Evolutionary conservation across 805 yeast species (phyloP).

Genomic region (Wickerhamiella brachini): DNA sequence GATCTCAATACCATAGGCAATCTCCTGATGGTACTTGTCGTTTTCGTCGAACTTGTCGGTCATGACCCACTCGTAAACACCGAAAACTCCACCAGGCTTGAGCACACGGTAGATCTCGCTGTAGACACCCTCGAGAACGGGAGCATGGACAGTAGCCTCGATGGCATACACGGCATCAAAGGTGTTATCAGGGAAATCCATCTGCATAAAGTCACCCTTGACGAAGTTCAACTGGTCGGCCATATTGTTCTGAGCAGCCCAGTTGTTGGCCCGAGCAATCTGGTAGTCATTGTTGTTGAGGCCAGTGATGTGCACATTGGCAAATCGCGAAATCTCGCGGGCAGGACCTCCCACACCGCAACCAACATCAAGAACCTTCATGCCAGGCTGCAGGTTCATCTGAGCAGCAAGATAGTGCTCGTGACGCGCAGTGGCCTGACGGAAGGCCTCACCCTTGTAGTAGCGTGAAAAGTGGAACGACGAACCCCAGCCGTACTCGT

Average conservation of each 20-base stretch:
- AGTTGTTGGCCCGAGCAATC: conserved; percentile 77
- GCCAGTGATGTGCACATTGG: conserved; percentile 77
- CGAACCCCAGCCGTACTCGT: conserved; percentile 99
- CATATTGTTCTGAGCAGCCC: conserved; percentile 53
- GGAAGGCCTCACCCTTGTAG: conserved; percentile 84
- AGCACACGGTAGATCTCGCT: conserved; percentile 85
- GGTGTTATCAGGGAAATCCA: conserved; percentile 82
- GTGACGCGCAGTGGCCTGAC: conserved; percentile 86
- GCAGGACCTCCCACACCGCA: conserved; percentile 99
- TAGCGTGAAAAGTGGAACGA: conserved; percentile 95
- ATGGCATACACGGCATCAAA: conserved; percentile 97
- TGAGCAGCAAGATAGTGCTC: conserved; percentile 87
- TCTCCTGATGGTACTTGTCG: conserved; percentile 80
- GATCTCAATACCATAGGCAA: conserved; percentile 92
- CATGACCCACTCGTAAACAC: conserved; percentile 99
- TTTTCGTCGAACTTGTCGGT: conserved; percentile 82
- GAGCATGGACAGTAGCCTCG: conserved; percentile 98
- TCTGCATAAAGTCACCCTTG: conserved; percentile 98
- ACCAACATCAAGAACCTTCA: conserved; percentile 92
- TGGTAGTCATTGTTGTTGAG: conserved; percentile 93
- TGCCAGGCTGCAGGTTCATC: conserved; percentile 63
- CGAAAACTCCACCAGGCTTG: conserved; percentile 96
- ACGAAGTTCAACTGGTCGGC: conserved; percentile 68
- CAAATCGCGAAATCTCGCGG: conserved; percentile 84
- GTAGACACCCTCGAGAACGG: conserved; percentile 89